A percentile compares a stretch with the other conserved stretches of the same genome.
phyloP scores from a whole-genome alignment of 345 rosid species.

The Euphorbia tirucalli region DNA sequence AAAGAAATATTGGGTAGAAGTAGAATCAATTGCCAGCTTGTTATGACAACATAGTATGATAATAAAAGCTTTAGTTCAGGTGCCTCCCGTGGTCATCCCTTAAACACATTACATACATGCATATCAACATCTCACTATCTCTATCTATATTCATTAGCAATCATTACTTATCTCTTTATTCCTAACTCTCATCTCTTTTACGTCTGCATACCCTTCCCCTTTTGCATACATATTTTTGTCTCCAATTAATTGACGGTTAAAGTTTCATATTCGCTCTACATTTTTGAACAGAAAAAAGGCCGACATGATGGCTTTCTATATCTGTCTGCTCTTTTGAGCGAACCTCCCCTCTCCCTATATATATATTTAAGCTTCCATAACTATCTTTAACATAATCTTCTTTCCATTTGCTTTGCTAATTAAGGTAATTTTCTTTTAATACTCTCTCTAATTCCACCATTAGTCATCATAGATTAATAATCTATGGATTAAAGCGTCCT shows the following conservation, averaged over 20 bases:
- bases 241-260: not conserved
- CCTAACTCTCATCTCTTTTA: not conserved
- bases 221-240: no score
- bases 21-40: no score
- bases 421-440: not conserved
- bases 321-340: not conserved
- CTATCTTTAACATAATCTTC: not conserved
- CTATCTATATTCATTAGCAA: no score
- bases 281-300: conserved; percentile 3
- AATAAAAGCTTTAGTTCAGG: no score
- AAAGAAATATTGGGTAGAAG: no score
- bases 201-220: not conserved
- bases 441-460: not conserved
- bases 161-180: no score
- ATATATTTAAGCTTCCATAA: no score
- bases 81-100: no score
- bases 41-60: no score
- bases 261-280: not conserved
- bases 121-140: no score
- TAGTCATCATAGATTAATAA: not conserved
- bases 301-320: conserved; percentile 1
- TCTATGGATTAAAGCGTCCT: not conserved
- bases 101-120: no score
- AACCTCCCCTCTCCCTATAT: no score
- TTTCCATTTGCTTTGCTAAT: not conserved